Evolutionary conservation across 2,329 filamentous ascomycete species (phyloP), one percentile per base, ranked within the genome.

Genomic region (Colletotrichum sp.): DNA sequence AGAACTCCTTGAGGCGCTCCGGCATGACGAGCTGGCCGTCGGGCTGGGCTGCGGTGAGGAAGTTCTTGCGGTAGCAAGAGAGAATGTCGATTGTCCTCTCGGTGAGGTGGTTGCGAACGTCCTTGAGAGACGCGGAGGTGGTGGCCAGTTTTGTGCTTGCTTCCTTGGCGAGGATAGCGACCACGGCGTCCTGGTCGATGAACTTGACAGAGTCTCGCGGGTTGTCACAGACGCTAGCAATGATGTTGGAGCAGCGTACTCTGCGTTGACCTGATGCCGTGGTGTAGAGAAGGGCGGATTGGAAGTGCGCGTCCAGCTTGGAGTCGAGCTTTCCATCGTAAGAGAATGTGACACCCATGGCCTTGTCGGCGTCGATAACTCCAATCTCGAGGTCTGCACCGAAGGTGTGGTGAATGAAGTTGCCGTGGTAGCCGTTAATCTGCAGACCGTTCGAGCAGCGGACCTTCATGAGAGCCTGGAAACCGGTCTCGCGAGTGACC

Each of bases 311-410:
- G 84, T 99, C 97, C 26, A 99, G 90, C 85, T 98, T 98, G 6
- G 95, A 89, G 85, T 99, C 97, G n/a, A 99, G 91, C 86, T 99
- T 99, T 76, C 97, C 97, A 82, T 99, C 97, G 84, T 99, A 98
- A 80, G 92, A 95, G 84, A 99, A 99, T 65, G 95, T 93, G 13
- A 99, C 95, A 4, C 93, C 95, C 79, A 99, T 90, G 12, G 96
- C 95, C 87, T 98, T 98, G 86, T 99, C 97, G 24, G 95, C 93
- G 83, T 99, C 97, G 68, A 99, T 93, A 68, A 95, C 92, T 32
- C 97, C 97, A 80, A 99, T 95, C 83, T 99, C 96, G 60, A 99
- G 91, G 85, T 99, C 97, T 5, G 96, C 96, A 13, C 96, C 96
- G 82, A 98, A 98, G 0, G 95, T 97, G 86, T 98, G 96, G 82